A percentile compares a stretch with the other conserved stretches of the same genome.
Conservation (phyloP, 148 eudicot species). For the Diospyros lotus region DNA sequence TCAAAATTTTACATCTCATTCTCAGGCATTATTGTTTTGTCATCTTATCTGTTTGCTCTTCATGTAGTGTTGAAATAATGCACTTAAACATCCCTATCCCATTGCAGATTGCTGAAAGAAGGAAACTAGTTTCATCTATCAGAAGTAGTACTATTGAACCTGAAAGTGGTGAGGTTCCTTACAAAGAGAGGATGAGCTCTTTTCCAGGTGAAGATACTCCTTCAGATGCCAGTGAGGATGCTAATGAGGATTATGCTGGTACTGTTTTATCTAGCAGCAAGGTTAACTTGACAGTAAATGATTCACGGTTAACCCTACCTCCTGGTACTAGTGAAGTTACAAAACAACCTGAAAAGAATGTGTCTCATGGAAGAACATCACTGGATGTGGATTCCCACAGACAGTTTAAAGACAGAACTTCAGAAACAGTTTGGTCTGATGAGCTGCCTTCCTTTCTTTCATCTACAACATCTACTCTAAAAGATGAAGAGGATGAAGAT, state of each 20-base stretch:
- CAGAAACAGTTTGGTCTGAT: constrained; percentile 29
- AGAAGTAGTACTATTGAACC: constrained; percentile 39
- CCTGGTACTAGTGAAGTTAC: constrained; percentile 18
- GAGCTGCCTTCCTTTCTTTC: constrained; percentile 33
- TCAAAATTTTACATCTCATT: not conserved
- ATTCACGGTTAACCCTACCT: constrained; percentile 19
- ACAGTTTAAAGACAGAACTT: constrained; percentile 19
- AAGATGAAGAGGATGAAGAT: constrained; percentile 29
- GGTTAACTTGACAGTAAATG: constrained; percentile 19
- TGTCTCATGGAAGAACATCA: constrained; percentile 12
- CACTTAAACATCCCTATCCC: constrained; percentile 2
- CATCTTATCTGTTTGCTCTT: constrained; percentile 11
- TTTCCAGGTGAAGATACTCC: constrained; percentile 24
- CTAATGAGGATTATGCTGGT: constrained; percentile 16
- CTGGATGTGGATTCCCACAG: constrained; percentile 19
- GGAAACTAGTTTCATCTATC: constrained; percentile 64
- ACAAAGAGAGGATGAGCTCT: constrained; percentile 21
- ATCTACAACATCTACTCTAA: constrained; percentile 19
- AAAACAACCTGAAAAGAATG: constrained; percentile 23
- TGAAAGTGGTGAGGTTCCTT: constrained; percentile 23
- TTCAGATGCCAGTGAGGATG: constrained; percentile 17
- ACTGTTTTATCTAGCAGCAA: constrained; percentile 20
- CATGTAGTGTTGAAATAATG: not conserved
- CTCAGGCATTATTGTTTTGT: constrained; percentile 2
- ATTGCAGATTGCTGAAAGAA: constrained; percentile 84